Evolutionary conservation across 2,329 filamentous ascomycete species (phyloP).

Genomic region (Ophiocordyceps australis): DNA sequence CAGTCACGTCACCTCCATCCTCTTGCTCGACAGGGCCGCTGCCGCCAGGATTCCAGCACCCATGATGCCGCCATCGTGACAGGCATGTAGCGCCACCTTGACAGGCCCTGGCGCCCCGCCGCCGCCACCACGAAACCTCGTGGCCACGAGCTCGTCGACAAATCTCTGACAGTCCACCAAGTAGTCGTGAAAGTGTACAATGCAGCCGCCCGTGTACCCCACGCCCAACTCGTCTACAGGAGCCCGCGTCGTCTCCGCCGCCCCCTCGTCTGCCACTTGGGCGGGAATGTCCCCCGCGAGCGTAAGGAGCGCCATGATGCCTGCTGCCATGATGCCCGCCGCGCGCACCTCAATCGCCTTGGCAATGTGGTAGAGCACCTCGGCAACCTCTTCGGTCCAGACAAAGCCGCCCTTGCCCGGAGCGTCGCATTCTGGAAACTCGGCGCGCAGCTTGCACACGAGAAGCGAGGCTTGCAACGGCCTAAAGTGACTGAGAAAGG

Average conservation of each 20-base stretch:
- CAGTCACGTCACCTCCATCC: conserved; percentile 6
- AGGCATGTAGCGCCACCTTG: conserved; percentile 31
- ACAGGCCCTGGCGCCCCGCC: too few relatives aligned
- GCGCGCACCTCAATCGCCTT: conserved; percentile 55
- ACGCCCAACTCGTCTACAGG: conserved; percentile 47
- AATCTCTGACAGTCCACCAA: conserved; percentile 50
- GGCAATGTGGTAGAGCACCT: conserved; percentile 45
- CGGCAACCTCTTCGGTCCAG: conserved; percentile 45
- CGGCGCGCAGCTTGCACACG: conserved; percentile 25
- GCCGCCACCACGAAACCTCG: conserved; percentile 8
- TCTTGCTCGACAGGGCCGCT: conserved; percentile 15
- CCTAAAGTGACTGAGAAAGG: conserved; percentile 53
- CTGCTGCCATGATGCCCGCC: conserved; percentile 55
- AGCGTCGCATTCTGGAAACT: conserved; percentile 33
- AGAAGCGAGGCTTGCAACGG: conserved; percentile 25
- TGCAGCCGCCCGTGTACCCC: conserved; percentile 66
- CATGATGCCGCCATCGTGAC: conserved; percentile 42
- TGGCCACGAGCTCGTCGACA: conserved; percentile 34
- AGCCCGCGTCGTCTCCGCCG: conserved; percentile 2
- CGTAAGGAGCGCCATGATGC: conserved; percentile 49
- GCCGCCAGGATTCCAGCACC: conserved; percentile 43
- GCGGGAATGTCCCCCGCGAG: conserved; percentile 47
- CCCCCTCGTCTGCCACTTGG: too few relatives aligned
- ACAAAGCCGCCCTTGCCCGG: conserved; percentile 26
- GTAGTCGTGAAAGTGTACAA: conserved; percentile 63